Conservation (phyloP, 2,329 filamentous ascomycete species). For the Colletotrichum spaethianum region DNA sequence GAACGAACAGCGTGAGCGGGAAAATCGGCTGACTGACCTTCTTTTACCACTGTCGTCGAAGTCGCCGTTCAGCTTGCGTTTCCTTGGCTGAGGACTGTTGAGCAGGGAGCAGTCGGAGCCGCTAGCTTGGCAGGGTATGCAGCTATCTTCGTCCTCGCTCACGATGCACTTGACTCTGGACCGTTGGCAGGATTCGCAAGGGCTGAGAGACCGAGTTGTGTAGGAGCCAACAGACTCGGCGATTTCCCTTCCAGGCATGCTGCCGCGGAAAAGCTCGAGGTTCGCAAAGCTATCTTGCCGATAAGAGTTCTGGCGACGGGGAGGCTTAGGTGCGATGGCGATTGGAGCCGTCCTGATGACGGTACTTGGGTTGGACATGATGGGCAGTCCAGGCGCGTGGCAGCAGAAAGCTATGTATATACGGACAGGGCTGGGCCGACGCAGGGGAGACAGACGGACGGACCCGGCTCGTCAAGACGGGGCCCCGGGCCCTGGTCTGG, state of each 20-base stretch:
- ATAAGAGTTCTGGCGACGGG: slow-evolving; percentile 57
- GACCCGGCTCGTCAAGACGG: slow-evolving; percentile 43
- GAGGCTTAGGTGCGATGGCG: slow-evolving; percentile 75
- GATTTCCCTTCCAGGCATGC: slow-evolving; percentile 67
- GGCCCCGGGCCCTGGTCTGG: slow-evolving; percentile 33
- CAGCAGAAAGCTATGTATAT: slow-evolving; percentile 41
- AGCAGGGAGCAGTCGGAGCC: slow-evolving; percentile 85
- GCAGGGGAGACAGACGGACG: slow-evolving; percentile 43
- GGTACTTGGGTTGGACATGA: slow-evolving; percentile 68
- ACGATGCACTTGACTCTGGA: slow-evolving; percentile 84
- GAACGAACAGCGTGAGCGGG: not conserved
- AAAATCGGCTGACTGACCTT: slow-evolving; percentile 70
- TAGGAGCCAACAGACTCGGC: slow-evolving; percentile 61
- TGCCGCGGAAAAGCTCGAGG: slow-evolving; percentile 63
- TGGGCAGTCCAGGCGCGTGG: slow-evolving; percentile 48
- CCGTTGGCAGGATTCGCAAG: slow-evolving; percentile 82
- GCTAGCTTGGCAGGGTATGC: slow-evolving; percentile 83
- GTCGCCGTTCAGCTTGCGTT: slow-evolving; percentile 82
- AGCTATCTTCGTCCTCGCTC: slow-evolving; percentile 78
- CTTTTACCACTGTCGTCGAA: slow-evolving; percentile 74
- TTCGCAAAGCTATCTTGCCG: slow-evolving; percentile 63
- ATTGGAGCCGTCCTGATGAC: slow-evolving; percentile 75
- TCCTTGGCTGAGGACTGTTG: slow-evolving; percentile 82
- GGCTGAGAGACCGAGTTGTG: slow-evolving; percentile 60
- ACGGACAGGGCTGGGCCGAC: slow-evolving; percentile 48